phyloP scores from a whole-genome alignment of 495 filamentous ascomycete genomes.

The Apodospora peruviana region DNA sequence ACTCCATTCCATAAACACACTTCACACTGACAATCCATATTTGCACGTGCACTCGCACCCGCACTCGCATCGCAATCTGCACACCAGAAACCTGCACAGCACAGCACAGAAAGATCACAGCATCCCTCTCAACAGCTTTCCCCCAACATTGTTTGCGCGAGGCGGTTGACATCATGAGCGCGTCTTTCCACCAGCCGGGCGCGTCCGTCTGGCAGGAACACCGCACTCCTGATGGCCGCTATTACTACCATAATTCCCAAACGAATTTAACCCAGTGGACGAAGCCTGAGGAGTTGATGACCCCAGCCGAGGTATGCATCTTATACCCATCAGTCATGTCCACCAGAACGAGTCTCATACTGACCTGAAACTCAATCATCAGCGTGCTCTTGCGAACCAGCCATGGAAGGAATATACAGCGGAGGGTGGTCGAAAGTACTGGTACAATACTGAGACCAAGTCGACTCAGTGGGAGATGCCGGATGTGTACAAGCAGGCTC shows the following conservation, averaged over 20 bases:
- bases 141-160: not conserved
- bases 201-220: constrained; percentile 79
- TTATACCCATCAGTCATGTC: not conserved
- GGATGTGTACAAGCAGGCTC: constrained; percentile 70
- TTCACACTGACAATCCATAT: too few relatives aligned
- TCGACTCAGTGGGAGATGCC: constrained; percentile 95
- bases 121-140: not conserved
- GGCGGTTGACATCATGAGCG: constrained; percentile 59
- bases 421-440: constrained; percentile 84
- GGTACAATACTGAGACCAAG: constrained; percentile 87
- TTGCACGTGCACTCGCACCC: too few relatives aligned
- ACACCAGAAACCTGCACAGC: too few relatives aligned
- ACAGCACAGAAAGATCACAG: too few relatives aligned
- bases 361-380: not conserved
- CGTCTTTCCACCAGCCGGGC: constrained; percentile 41
- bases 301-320: constrained; percentile 67
- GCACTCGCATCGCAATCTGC: too few relatives aligned
- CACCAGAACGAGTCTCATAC: not conserved
- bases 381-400: constrained; percentile 77
- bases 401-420: constrained; percentile 93
- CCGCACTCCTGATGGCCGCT: constrained; percentile 72
- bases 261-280: constrained; percentile 92
- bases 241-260: constrained; percentile 88
- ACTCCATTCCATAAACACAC: too few relatives aligned
- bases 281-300: constrained; percentile 89